phyloP scores from a whole-genome alignment of 306 rosid species.

The Pachyrhizus erosus region DNA sequence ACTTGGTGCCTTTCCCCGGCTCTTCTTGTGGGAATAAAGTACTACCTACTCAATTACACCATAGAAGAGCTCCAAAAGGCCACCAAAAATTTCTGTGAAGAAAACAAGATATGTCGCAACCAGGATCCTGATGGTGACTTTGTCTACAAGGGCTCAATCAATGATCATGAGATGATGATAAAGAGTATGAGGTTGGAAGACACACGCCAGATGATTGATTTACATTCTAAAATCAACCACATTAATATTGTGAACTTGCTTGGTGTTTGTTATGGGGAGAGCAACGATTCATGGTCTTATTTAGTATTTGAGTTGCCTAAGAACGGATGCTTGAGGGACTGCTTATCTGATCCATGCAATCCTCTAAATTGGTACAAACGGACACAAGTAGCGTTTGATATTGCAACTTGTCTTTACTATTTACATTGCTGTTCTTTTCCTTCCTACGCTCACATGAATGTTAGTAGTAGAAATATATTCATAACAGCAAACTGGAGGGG shows the following conservation, averaged over 20 bases:
- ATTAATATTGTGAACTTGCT: slow-evolving; percentile 66
- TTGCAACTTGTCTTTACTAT: slow-evolving; percentile 79
- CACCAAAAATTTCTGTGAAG: slow-evolving; percentile 61
- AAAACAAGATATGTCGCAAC: slow-evolving; percentile 44
- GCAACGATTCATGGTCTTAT: slow-evolving; percentile 56
- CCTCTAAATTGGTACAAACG: slow-evolving; percentile 55
- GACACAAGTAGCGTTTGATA: slow-evolving; percentile 67
- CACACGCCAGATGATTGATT: slow-evolving; percentile 56
- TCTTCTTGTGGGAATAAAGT: slow-evolving; percentile 67
- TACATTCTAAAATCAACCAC: slow-evolving; percentile 75
- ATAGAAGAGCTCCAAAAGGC: slow-evolving; percentile 59
- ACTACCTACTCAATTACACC: slow-evolving; percentile 59
- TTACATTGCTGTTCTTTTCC: slow-evolving; percentile 68
- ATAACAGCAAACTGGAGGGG: slow-evolving; percentile 63
- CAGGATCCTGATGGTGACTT: not conserved
- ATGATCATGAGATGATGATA: slow-evolving; percentile 60
- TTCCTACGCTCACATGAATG: slow-evolving; percentile 61
- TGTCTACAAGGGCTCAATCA: slow-evolving; percentile 54
- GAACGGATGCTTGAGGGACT: slow-evolving; percentile 66
- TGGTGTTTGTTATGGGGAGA: slow-evolving; percentile 68
- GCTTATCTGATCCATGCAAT: slow-evolving; percentile 50
- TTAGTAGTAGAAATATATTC: slow-evolving; percentile 60
- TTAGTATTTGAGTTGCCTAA: slow-evolving; percentile 70
- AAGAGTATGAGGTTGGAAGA: slow-evolving; percentile 66
- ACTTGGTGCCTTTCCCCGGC: slow-evolving; percentile 68